Percentiles rank a stretch among this genome's conserved stretches.
Evolutionary conservation across 2,329 filamentous ascomycete species (phyloP).

Genomic region (Madurella fahalii): DNA sequence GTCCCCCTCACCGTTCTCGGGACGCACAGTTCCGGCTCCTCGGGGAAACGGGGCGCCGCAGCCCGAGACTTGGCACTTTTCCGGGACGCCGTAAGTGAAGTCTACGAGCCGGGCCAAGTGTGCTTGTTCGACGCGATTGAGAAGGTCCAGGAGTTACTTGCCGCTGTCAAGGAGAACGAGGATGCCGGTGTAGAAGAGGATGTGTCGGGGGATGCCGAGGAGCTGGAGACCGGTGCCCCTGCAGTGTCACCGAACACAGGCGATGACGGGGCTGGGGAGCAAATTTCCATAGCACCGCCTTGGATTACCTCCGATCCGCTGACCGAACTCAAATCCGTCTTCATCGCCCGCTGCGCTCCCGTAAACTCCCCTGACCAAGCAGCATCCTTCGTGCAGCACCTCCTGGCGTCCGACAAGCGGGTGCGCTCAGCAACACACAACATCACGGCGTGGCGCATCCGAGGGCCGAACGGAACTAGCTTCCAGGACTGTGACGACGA

Average conservation of each 20-base stretch:
- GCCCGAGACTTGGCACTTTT: conserved; percentile 66
- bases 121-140: conserved; percentile 92
- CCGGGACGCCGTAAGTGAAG: conserved; percentile 59
- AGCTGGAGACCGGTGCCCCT: background rate
- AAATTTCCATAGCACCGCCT: conserved; percentile 34
- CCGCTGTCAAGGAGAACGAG: conserved; percentile 16
- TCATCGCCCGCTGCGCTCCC: conserved; percentile 70
- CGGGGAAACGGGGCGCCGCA: conserved; percentile 66
- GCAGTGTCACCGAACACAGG: background rate
- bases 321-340: conserved; percentile 81
- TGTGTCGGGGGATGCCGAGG: conserved; percentile 5
- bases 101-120: conserved; percentile 70
- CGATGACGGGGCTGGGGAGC: background rate
- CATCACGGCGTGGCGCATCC: conserved; percentile 90
- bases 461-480: conserved; percentile 49
- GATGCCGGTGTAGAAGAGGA: conserved; percentile 17
- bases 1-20: conserved; percentile 69
- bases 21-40: conserved; percentile 70
- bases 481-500: conserved; percentile 96
- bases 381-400: conserved; percentile 64
- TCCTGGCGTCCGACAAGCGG: conserved; percentile 78
- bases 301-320: conserved; percentile 75
- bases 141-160: conserved; percentile 51
- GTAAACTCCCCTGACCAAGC: conserved; percentile 71
- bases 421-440: conserved; percentile 89